Evolutionary conservation across 306 rosid species (phyloP).

Genomic region (Astragalus membranaceus): DNA sequence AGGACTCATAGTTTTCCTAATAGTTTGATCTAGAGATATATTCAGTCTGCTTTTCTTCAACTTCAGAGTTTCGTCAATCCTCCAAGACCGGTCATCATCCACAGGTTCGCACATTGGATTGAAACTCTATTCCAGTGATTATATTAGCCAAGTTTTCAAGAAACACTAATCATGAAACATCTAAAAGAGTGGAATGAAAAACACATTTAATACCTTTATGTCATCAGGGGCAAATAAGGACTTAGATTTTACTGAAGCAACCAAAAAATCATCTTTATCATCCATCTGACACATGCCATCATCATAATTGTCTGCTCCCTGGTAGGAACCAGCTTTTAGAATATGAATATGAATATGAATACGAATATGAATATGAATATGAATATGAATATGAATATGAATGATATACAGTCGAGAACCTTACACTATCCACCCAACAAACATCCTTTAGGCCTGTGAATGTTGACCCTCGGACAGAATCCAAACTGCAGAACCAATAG

Average conservation of each 20-base stretch:
- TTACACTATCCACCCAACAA: constrained; percentile 58
- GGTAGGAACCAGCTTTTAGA: constrained; percentile 38
- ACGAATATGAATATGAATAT: neutral
- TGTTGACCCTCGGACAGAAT: constrained; percentile 43
- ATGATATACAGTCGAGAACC: constrained; percentile 48
- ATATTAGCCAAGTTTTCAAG: constrained; percentile 2
- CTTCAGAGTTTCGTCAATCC: constrained; percentile 49
- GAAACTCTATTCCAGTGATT: constrained; percentile 59
- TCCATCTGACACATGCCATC: constrained; percentile 83
- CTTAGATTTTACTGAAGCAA: constrained; percentile 40
- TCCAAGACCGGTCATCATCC: constrained; percentile 66
- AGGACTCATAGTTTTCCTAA: constrained; percentile 21
- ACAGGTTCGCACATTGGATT: constrained; percentile 74
- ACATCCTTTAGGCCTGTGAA: constrained; percentile 68
- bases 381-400: neutral
- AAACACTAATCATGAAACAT: constrained; percentile 20
- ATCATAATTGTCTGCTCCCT: constrained; percentile 41
- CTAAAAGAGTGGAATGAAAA: constrained; percentile 6
- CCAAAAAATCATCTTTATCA: constrained; percentile 51
- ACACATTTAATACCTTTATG: constrained; percentile 46
- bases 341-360: neutral
- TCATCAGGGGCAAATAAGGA: constrained; percentile 39
- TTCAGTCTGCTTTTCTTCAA: constrained; percentile 37
- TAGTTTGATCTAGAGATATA: constrained; percentile 39
- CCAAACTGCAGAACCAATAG: constrained; percentile 40